phyloP scores from a whole-genome alignment of 2,329 filamentous ascomycete genomes.

The Tricladium varicosporioides region DNA sequence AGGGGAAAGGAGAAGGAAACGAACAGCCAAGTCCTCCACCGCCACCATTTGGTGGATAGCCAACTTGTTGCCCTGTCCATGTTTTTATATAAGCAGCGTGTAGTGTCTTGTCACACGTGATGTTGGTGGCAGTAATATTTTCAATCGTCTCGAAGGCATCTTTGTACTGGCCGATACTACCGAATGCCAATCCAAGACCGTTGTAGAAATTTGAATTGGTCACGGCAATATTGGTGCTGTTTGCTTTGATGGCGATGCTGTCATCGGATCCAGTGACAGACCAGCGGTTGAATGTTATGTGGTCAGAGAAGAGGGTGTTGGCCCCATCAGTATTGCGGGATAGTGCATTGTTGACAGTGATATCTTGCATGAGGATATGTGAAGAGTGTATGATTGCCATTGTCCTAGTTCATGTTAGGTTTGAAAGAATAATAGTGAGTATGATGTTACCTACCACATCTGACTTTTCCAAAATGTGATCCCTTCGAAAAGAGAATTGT shows the following conservation, averaged over 20 bases:
- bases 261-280: slow-evolving; percentile 51
- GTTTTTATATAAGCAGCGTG: slow-evolving; percentile 54
- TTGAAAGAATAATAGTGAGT: no score
- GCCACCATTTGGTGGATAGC: slow-evolving; percentile 56
- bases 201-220: slow-evolving; percentile 47
- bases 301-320: slow-evolving; percentile 51
- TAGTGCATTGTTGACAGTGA: slow-evolving; percentile 48
- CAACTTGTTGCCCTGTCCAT: slow-evolving; percentile 50
- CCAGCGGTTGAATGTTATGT: slow-evolving; percentile 50
- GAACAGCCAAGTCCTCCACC: slow-evolving; percentile 51
- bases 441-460: slow-evolving; percentile 51
- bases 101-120: slow-evolving; percentile 43
- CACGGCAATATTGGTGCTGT: slow-evolving; percentile 52
- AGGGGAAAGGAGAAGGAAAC: not conserved
- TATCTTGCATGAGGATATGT: slow-evolving; percentile 46
- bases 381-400: slow-evolving; percentile 42
- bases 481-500: slow-evolving; percentile 45
- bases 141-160: slow-evolving; percentile 48
- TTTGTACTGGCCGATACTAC: slow-evolving; percentile 55
- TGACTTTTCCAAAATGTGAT: slow-evolving; percentile 52
- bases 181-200: slow-evolving; percentile 53
- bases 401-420: slow-evolving; percentile 32
- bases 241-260: slow-evolving; percentile 52
- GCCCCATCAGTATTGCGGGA: slow-evolving; percentile 39
- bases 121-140: slow-evolving; percentile 46